Conservation (phyloP, 192 early-diverging fungal genomes). For the Coemansia sp. region DNA sequence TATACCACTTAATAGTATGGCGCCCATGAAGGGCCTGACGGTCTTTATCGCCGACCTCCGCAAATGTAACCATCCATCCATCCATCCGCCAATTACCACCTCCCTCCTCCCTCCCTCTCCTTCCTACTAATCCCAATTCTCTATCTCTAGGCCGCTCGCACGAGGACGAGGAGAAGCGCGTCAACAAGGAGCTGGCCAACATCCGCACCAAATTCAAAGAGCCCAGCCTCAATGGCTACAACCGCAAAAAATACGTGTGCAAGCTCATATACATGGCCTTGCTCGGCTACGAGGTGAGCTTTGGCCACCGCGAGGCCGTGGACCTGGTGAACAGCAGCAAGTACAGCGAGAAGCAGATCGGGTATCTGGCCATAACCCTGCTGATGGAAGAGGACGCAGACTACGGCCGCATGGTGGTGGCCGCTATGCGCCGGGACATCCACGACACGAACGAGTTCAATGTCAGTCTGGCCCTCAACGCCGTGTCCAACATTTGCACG, state of each 20-base stretch:
- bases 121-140: neutral
- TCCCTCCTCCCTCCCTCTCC: too few species aligned
- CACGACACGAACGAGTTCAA: constrained; percentile 83
- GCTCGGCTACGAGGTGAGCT: constrained; percentile 97
- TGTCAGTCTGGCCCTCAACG: constrained; percentile 91
- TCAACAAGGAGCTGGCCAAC: constrained; percentile 99
- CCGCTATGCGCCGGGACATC: constrained; percentile 89
- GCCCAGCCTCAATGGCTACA: constrained; percentile 90
- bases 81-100: neutral
- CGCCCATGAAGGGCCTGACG: constrained; percentile 88
- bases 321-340: constrained; percentile 87
- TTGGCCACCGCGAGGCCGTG: constrained; percentile 97
- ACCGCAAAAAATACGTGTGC: constrained; percentile 99
- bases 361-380: constrained; percentile 94
- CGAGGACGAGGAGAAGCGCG: constrained; percentile 97
- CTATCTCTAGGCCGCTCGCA: constrained; percentile 79
- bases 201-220: constrained; percentile 98
- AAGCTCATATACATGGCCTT: constrained; percentile 99
- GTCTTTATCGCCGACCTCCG: constrained; percentile 98
- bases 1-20: too few species aligned
- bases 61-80: constrained; percentile 78
- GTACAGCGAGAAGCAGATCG: constrained; percentile 99
- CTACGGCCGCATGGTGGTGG: constrained; percentile 79
- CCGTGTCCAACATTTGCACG: constrained; percentile 96
- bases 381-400: constrained; percentile 90